A percentile compares a stretch with the other conserved stretches of the same genome.
phyloP scores from a whole-genome alignment of 2,329 filamentous ascomycete species.

The Plenodomus lindquistii region DNA sequence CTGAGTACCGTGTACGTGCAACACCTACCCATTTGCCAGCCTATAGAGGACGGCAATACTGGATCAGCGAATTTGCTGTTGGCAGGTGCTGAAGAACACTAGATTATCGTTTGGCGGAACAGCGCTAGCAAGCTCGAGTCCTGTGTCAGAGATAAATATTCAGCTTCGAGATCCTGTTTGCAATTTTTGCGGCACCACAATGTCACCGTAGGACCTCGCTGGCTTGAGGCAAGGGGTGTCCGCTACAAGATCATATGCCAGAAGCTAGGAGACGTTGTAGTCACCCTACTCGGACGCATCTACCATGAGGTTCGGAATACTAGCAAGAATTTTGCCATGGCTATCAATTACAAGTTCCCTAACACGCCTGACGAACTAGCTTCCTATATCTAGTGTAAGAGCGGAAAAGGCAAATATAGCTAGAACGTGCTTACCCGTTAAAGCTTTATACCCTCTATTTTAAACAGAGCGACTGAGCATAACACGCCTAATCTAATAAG shows the following conservation, averaged over 20 bases:
- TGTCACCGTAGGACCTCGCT: constrained; percentile 4
- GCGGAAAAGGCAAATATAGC: background rate
- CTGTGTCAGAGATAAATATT: constrained; percentile 2
- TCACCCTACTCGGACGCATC: constrained; percentile 6
- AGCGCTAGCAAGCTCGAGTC: constrained; percentile 5
- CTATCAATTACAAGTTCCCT: constrained; percentile 12
- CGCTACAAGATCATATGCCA: constrained; percentile 4
- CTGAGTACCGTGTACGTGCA: too few species aligned
- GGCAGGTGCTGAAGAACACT: constrained; percentile 9
- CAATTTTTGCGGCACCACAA: constrained; percentile 9
- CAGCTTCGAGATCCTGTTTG: constrained; percentile 1
- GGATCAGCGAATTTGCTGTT: constrained; percentile 12
- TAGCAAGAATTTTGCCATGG: constrained; percentile 6
- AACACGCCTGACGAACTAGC: constrained; percentile 4
- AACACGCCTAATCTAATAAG: constrained; percentile 1
- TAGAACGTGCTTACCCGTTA: constrained; percentile 4
- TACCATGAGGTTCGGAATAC: constrained; percentile 14
- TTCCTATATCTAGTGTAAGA: constrained; percentile 9
- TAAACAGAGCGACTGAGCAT: background rate
- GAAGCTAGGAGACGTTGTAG: constrained; percentile 7
- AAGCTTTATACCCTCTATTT: constrained; percentile 6
- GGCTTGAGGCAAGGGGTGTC: constrained; percentile 6
- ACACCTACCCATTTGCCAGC: too few species aligned
- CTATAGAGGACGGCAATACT: constrained; percentile 8
- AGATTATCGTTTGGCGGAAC: constrained; percentile 7